Conservation (phyloP, 192 early-diverging fungal genomes). For the Backusella psychrophila region DNA sequence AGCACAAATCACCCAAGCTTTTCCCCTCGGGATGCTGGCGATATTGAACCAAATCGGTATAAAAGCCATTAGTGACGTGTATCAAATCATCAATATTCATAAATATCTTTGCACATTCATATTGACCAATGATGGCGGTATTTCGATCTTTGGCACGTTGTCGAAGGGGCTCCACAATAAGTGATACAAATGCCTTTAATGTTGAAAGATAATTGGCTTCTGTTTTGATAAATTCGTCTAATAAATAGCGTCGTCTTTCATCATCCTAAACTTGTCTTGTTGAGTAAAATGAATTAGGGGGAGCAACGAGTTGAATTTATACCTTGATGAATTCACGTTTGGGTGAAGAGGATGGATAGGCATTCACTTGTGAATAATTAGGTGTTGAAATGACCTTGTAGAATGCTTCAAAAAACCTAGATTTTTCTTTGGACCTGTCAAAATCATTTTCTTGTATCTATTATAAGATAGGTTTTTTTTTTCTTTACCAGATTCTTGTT, state of each 20-base stretch:
- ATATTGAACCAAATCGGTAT: constrained; percentile 42
- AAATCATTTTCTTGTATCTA: not conserved
- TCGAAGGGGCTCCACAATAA: constrained; percentile 49
- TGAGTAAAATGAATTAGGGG: too few relatives aligned
- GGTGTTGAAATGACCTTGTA: not conserved
- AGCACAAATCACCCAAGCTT: constrained; percentile 38
- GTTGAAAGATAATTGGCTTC: constrained; percentile 61
- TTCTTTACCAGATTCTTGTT: constrained; percentile 4
- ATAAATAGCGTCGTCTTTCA: constrained; percentile 44
- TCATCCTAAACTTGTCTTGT: not conserved
- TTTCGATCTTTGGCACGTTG: constrained; percentile 43
- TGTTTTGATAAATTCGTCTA: constrained; percentile 55
- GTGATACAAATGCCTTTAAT: constrained; percentile 48
- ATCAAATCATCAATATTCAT: constrained; percentile 59
- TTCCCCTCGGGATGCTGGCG: constrained; percentile 29
- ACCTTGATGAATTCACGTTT: constrained; percentile 6
- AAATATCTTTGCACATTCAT: constrained; percentile 56
- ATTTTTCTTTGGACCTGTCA: not conserved
- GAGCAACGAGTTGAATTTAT: too few relatives aligned
- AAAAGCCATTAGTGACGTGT: constrained; percentile 52
- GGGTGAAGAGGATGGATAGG: not conserved
- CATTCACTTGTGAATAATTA: not conserved
- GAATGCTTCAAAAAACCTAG: constrained; percentile 8
- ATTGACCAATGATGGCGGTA: constrained; percentile 49
- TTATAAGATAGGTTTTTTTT: too few relatives aligned